Base-by-base conservation (phyloP, 192 early-diverging fungal genomes). In the Lobosporangium transversale region DNA sequence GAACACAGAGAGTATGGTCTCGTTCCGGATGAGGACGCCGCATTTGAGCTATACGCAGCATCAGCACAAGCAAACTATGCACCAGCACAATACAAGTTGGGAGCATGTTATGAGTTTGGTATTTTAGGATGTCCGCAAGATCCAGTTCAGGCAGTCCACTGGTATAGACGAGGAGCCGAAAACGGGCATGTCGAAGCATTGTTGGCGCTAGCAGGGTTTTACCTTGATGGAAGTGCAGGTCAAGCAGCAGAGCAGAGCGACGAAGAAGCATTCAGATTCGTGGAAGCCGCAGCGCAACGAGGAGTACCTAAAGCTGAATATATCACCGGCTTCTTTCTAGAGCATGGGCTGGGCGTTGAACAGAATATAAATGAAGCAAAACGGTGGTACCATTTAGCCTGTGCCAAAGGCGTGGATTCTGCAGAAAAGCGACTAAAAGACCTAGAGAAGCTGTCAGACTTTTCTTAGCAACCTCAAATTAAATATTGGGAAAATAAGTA, bases 121-220 rank as follows among this genome's bases (percentile, higher is more conserved):
- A 68, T 89, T 51, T 83, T 89, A 43, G 91, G 87, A 5, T 86
- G 88, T 70, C 81, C 81, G 0, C 81, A 84, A 3, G 90, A 94
- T 57, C 83, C 90, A 6, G 68, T 64, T 24, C 76, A 83, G 26
- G 90, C 90, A 24, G 88, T 92, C 26, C 85, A 88, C 42, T 93
- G 89, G 81, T 97, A 94, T 78, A 79, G 82, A 26, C 79, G 89
- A 59, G 94, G 94, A 1, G 94, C 95, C 7, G 91, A 90, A 37
- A 84, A 90, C 53, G 93, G 91, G 32, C 87, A 93, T 26, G 89
- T 88, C 17, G 82, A 93, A 67, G 91, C 94, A 36, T 88, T 94
- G 84, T 88, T 97, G 57, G 92, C 89, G 58, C 80, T 97, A 11
- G 89, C 89, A 21, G 91, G 91, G 11, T 92, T 93, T 81, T 94